Evolutionary conservation across 805 yeast species (phyloP).

Genomic region (Cyberlindnera sargentensis): DNA sequence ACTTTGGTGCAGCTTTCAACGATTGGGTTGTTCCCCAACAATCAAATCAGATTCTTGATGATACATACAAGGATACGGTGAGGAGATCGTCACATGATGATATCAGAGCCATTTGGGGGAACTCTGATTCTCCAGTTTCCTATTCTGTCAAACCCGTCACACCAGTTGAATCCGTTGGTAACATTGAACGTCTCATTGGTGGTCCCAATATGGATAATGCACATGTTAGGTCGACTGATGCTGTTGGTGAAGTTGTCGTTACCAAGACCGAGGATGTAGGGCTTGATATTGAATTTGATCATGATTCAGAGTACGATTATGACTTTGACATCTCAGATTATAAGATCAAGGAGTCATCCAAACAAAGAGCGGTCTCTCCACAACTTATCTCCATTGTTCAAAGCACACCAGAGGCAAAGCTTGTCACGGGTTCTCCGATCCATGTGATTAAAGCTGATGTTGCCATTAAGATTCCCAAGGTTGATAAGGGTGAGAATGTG

Average conservation of each 20-base stretch:
- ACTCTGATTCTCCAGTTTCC: conserved; percentile 1
- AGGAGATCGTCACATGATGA: neutral
- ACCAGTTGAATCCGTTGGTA: conserved; percentile 10
- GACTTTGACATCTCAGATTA: neutral
- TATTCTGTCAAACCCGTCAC: neutral
- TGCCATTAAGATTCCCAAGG: neutral
- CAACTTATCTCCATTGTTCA: neutral
- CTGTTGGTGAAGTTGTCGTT: conserved; percentile 15
- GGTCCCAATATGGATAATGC: conserved; percentile 7
- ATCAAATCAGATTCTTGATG: neutral
- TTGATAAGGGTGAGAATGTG: neutral
- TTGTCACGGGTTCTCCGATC: neutral
- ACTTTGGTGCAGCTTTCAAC: conserved; percentile 38
- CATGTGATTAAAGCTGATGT: neutral
- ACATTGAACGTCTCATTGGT: conserved; percentile 13
- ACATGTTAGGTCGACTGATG: conserved; percentile 13
- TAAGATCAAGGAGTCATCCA: neutral
- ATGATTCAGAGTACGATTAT: conserved; percentile 7
- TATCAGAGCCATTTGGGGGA: conserved; percentile 20
- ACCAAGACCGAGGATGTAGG: conserved; percentile 15
- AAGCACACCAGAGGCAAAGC: conserved; percentile 1
- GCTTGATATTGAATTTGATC: conserved; percentile 19
- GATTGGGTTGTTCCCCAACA: conserved; percentile 21
- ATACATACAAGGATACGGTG: neutral
- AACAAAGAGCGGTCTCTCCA: neutral